Evolutionary conservation across 2,329 filamentous ascomycete genomes (phyloP), one percentile per base, ranked within the genome.

Genomic region (Fusarium nygamai): DNA sequence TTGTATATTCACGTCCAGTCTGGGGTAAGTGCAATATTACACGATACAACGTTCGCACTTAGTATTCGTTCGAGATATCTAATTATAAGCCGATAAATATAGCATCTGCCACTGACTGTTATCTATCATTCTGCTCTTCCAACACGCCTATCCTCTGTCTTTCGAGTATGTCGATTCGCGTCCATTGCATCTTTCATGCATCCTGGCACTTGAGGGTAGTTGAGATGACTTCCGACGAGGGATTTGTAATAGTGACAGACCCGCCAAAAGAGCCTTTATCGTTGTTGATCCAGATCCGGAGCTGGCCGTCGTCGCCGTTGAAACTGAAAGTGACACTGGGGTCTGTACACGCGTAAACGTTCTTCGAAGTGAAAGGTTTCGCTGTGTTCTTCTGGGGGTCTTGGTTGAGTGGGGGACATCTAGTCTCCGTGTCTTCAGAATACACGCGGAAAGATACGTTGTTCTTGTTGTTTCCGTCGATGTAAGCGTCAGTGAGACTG

Each of bases 151-250:
- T 44, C 6, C 3, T 44, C 17, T 19, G 1, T 44, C 36, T 16
- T 4, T 20, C 9, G 10, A 3, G 11, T 6, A 6, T 38, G 9
- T 19, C 0, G 44, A 12, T 7, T 29, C 24, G 4, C 8, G 13
- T 47, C 14, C 8, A 20, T 6, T 10, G 5, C 4, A 7, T 7
- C 5, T 29, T 29, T 47, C 1, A 47, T 20, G 2, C 20, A 20
- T 16, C 5, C 8, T 19, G 22, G 16, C 47, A 51, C 7, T 13
- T 9, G 4, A 51, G 29, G 8, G 47, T 51, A 10, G 47, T 51
- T 13, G 47, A 51, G 7, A 51, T 51, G 22, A 33, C 47, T 51
- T 51, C 47, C 3, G 47, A 4, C 3, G 47, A 51, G 16, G 29
- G 47, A 7, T 33, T 51, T 2, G 47, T 7, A 24, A 51, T 19